phyloP scores from a whole-genome alignment of 1,139 yeast species.

The Candida neerlandica region DNA sequence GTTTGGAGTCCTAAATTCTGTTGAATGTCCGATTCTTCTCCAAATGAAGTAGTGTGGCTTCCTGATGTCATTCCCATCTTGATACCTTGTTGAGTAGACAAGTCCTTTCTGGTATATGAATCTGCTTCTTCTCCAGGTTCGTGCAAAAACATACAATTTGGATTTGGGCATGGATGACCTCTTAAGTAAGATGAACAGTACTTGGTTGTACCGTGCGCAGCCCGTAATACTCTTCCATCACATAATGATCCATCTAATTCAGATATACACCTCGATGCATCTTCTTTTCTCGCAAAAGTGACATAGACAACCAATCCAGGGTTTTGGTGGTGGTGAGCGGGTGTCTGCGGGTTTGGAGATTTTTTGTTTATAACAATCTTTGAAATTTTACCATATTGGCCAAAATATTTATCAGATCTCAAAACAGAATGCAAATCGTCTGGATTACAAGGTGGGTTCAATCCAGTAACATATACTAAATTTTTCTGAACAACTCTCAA shows the following conservation, averaged over 20 bases:
- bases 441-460: slow-evolving; percentile 86
- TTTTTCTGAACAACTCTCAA: slow-evolving; percentile 98
- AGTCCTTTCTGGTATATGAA: slow-evolving; percentile 89
- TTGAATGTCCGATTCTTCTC: slow-evolving; percentile 9
- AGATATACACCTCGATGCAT: slow-evolving; percentile 88
- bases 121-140: slow-evolving; percentile 99
- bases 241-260: slow-evolving; percentile 94
- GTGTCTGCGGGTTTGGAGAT: slow-evolving; percentile 45
- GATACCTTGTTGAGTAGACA: slow-evolving; percentile 77
- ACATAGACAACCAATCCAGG: slow-evolving; percentile 95
- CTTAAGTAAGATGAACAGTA: slow-evolving; percentile 94
- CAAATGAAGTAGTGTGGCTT: slow-evolving; percentile 15
- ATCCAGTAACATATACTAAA: slow-evolving; percentile 92
- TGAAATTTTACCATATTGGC: slow-evolving; percentile 94
- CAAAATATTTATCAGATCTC: slow-evolving; percentile 92
- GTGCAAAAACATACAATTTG: slow-evolving; percentile 97
- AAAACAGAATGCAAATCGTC: slow-evolving; percentile 87
- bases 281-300: slow-evolving; percentile 90
- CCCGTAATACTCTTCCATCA: slow-evolving; percentile 84
- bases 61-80: slow-evolving; percentile 51
- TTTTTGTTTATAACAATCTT: slow-evolving; percentile 92
- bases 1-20: slow-evolving; percentile 9
- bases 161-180: slow-evolving; percentile 97
- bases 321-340: slow-evolving; percentile 46
- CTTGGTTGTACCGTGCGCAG: slow-evolving; percentile 98